Base-by-base conservation (phyloP, 2,329 filamentous ascomycete genomes). In the Zopfia rhizophila region DNA sequence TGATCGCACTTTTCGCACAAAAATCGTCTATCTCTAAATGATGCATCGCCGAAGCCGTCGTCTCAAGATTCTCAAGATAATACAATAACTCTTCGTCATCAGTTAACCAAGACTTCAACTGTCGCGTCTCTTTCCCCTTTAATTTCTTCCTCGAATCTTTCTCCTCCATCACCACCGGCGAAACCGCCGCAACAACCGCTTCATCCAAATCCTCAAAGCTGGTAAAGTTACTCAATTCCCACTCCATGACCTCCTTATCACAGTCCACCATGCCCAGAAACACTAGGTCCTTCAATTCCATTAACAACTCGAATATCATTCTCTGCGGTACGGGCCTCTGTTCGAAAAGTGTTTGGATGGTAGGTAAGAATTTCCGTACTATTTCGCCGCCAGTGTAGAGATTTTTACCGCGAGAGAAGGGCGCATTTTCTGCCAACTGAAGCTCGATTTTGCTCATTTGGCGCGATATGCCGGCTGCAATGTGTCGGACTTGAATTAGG, bases 391-490 rank as follows among this genome's bases (percentile, higher is more conserved):
- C 64, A 1, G 64, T 69, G 42, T 63, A 65, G 7, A 69, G 50
- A 19, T 70, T 70, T 49, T 70, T 69, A 17, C 64, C 62, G 1
- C 44, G 44, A 7, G 57, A 58, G 28, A 61, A 70, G 17, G 66
- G 61, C 24, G 63, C 64, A 25, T 69, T 70, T 45, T 70, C 66
- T 4, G 55, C 58, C 66, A 70, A 68, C 31, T 68, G 64, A 25
- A 67, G 42, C 36, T 70, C 66, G 17, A 68, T 51, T 19, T 59
- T 65, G 10, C 63, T 67, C 58, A 70, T 66, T 43, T 70, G 65
- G 14, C 66, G 62, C 11, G 65, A 69, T 16, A 70, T 56, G 13
- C 65, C 65, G 18, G 65, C 65, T 12, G 61, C 61, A 7, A 69
- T 56, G 37, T 70, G 66, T 19, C 66, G 65, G 28, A 69, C 63